These are phyloP conservation scores for Termitomyces sp. DNA, from an alignment of 768 basidiomycete species.

Conservation along the genomic window DNA sequence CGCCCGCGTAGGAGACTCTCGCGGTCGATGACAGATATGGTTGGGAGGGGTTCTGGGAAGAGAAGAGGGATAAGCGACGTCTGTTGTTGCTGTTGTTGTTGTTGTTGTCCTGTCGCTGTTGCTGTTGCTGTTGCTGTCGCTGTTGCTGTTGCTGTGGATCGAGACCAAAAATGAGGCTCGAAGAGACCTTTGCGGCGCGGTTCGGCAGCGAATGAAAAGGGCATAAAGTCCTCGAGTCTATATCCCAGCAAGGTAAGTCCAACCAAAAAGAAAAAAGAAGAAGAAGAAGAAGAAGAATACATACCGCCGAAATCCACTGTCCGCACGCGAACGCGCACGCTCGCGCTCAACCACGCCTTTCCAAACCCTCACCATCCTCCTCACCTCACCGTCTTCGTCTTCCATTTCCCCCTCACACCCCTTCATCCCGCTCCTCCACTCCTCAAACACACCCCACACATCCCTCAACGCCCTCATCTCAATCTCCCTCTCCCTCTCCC, in stretches of 20 bases:
- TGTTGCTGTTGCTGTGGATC: constrained; percentile 22
- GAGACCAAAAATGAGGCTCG: constrained; percentile 72
- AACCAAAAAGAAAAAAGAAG: not conserved
- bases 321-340: no score
- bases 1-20: constrained; percentile 58
- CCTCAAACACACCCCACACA: constrained; percentile 46
- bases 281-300: no score
- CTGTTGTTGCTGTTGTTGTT: no score
- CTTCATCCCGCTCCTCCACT: constrained; percentile 41
- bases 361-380: constrained; percentile 54
- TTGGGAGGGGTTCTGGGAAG: constrained; percentile 71
- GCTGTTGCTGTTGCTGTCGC: constrained; percentile 15
- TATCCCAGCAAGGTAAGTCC: not conserved
- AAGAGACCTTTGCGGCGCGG: constrained; percentile 69
- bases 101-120: no score
- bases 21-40: constrained; percentile 63
- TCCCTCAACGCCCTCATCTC: constrained; percentile 31
- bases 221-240: constrained; percentile 75
- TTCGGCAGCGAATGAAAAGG: constrained; percentile 70
- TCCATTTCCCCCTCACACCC: no score
- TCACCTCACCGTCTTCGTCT: no score
- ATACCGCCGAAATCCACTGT: no score
- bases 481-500: constrained; percentile 41
- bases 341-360: constrained; percentile 37
- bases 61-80: constrained; percentile 59